Evolutionary conservation across 2,329 filamentous ascomycete genomes (phyloP).

Genomic region (Cordyceps javanica): DNA sequence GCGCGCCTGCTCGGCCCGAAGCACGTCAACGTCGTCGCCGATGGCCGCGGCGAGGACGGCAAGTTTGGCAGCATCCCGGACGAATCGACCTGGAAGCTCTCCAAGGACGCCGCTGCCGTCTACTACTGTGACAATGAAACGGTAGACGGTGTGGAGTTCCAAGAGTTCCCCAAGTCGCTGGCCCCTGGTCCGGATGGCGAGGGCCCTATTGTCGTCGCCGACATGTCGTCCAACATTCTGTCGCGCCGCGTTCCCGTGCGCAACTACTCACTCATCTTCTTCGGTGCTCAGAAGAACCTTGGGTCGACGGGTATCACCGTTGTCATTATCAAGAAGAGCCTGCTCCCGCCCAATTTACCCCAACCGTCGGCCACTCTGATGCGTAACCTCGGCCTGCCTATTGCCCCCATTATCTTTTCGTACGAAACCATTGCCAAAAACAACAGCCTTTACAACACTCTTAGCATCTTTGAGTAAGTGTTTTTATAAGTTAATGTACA

Average conservation of each 20-base stretch:
- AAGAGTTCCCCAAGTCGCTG: constrained; percentile 59
- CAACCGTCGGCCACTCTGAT: constrained; percentile 65
- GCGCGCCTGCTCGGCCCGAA: constrained; percentile 68
- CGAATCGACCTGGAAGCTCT: constrained; percentile 70
- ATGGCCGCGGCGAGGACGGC: constrained; percentile 57
- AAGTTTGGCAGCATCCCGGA: constrained; percentile 83
- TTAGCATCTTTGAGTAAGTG: constrained; percentile 79
- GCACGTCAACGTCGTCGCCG: constrained; percentile 72
- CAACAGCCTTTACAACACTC: constrained; percentile 91
- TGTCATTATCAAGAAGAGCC: constrained; percentile 72
- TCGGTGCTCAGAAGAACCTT: constrained; percentile 92
- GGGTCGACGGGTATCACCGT: constrained; percentile 82
- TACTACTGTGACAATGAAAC: constrained; percentile 96
- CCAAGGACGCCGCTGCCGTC: constrained; percentile 62
- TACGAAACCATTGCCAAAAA: constrained; percentile 86
- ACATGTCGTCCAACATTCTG: constrained; percentile 94
- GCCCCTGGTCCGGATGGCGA: constrained; percentile 52
- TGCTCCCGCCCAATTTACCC: constrained; percentile 61
- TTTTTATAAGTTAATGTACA: not conserved
- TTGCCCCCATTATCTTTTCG: constrained; percentile 72
- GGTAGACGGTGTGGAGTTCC: constrained; percentile 89
- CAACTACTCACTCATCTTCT: constrained; percentile 83
- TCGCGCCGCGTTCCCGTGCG: constrained; percentile 68
- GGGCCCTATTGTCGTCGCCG: constrained; percentile 73
- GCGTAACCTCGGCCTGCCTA: constrained; percentile 66